Evolutionary conservation across 768 basidiomycete species (phyloP), one percentile per base, ranked within the genome.

Genomic region (Rhizopogon rudus): DNA sequence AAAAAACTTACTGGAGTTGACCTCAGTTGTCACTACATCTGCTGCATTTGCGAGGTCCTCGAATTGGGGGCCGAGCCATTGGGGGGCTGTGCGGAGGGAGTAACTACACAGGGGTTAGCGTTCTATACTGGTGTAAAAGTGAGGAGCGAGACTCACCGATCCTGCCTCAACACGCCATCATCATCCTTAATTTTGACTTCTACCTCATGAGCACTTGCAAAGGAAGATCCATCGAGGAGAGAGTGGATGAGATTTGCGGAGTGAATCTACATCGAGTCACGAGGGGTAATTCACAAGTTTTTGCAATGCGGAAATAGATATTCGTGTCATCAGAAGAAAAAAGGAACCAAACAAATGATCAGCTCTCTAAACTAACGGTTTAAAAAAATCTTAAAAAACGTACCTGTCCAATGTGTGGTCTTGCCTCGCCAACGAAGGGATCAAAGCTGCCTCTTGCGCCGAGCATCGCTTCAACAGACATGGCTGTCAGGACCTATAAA

Each of bases 41-140:
- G 83, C 70, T 2, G 92, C 79, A 12, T 78, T 72, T 3, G 90
- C 73, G 46, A 94, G 76, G 61, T 92, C 90, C 67, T 92, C 89
- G 28, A 93, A 75, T 63, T 91, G 88, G 10, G 92, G 92, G 10
- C 92, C 92, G 45, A 94, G 73, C 74, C 89, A 94, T 69, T 94
- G 91, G 3, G 90, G 84, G 0, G 88, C 77, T 0, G 88, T 91
- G 46, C 88, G 79, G 35, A 89, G 73, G 28, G 72, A 62, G 58
- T 77, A 78, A 39, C 56, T 57, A 28, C n/a, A 9, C 10, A 1
- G 3, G 3, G 1, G 3, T 44, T 22, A 49, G 14, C 8, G 5
- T 37, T 25, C 8, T 37, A 6, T 39, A 29, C 17, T 14, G 25
- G 31, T 29, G 5, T 3, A 16, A 31, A 10, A 9, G 16, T 13